Evolutionary conservation across 257 asterid genomes (phyloP).

Genomic region (Primulina eburnea): DNA sequence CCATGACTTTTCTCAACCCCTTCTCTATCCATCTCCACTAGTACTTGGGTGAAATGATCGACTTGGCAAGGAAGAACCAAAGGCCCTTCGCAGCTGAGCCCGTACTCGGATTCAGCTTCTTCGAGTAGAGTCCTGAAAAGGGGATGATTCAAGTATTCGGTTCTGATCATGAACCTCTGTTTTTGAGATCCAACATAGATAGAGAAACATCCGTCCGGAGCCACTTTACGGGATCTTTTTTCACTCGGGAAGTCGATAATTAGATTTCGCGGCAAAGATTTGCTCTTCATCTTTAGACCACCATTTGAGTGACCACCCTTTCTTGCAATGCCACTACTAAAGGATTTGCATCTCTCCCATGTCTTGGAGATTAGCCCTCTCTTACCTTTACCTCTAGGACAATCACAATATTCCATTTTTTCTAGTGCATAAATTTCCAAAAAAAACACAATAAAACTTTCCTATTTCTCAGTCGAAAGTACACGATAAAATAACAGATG

Average conservation of each 20-base stretch:
- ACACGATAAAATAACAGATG: neutral
- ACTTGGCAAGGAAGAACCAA: conserved; percentile 57
- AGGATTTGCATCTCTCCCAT: conserved; percentile 57
- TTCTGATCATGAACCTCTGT: conserved; percentile 49
- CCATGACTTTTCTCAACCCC: conserved; percentile 16
- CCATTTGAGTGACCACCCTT: conserved; percentile 20
- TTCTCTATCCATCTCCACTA: conserved; percentile 43
- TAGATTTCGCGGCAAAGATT: conserved; percentile 31
- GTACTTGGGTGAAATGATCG: conserved; percentile 35
- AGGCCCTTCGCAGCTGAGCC: conserved; percentile 51
- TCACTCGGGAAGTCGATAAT: neutral
- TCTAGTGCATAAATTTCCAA: neutral
- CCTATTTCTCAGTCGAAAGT: neutral
- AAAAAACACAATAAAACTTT: neutral
- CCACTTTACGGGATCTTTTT: conserved; percentile 24
- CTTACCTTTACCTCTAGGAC: conserved; percentile 27
- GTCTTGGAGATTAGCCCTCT: conserved; percentile 50
- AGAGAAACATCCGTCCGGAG: conserved; percentile 52
- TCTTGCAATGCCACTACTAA: conserved; percentile 31
- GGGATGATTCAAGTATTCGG: conserved; percentile 49
- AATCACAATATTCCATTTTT: conserved; percentile 24
- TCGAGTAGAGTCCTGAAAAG: conserved; percentile 52
- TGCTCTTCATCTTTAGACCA: conserved; percentile 25
- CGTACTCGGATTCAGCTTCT: conserved; percentile 65
- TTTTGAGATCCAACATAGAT: conserved; percentile 50